phyloP scores from a whole-genome alignment of 2,329 filamentous ascomycete species.

The Pseudogymnoascus sp. region DNA sequence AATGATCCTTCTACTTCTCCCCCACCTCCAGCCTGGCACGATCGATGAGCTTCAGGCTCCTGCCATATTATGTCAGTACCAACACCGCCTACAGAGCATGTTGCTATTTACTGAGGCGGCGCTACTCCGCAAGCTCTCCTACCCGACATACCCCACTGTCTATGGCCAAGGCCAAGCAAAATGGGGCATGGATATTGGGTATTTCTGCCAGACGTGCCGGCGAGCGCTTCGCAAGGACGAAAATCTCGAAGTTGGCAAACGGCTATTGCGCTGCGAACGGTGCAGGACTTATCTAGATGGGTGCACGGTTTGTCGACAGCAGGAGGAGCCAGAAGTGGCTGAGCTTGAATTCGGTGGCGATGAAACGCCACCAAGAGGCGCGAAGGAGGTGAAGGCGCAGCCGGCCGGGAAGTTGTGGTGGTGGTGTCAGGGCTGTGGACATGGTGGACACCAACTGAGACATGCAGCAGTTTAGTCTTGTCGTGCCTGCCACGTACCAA shows the following conservation, averaged over 20 bases:
- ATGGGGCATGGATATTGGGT: conserved; percentile 44
- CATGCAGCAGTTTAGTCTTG: too few relatives aligned
- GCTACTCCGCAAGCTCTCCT: conserved; percentile 52
- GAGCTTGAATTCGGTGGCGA: conserved; percentile 31
- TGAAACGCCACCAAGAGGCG: conserved; percentile 11
- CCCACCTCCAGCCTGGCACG: conserved; percentile 46
- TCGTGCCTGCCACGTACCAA: too few relatives aligned
- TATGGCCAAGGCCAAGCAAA: conserved; percentile 48
- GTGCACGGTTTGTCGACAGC: conserved; percentile 52
- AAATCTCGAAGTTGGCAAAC: conserved; percentile 31
- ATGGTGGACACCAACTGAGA: conserved; percentile 43
- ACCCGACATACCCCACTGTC: conserved; percentile 46
- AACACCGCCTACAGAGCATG: conserved; percentile 52
- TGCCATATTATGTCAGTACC: conserved; percentile 52
- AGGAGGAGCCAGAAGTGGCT: conserved; percentile 33
- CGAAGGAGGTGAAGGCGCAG: conserved; percentile 3
- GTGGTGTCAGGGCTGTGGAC: conserved; percentile 55
- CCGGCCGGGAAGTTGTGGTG: conserved; percentile 41
- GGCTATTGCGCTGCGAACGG: conserved; percentile 52
- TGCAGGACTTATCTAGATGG: conserved; percentile 47
- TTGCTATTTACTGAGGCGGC: conserved; percentile 54
- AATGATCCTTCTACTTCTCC: conserved; percentile 53
- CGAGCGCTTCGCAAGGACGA: conserved; percentile 45
- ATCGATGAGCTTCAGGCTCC: conserved; percentile 50
- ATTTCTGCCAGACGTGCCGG: conserved; percentile 46